These are phyloP conservation scores for Aspergillus fumigatiaffinis DNA, from an alignment of 2,329 filamentous ascomycete genomes.

Conservation along the genomic window DNA sequence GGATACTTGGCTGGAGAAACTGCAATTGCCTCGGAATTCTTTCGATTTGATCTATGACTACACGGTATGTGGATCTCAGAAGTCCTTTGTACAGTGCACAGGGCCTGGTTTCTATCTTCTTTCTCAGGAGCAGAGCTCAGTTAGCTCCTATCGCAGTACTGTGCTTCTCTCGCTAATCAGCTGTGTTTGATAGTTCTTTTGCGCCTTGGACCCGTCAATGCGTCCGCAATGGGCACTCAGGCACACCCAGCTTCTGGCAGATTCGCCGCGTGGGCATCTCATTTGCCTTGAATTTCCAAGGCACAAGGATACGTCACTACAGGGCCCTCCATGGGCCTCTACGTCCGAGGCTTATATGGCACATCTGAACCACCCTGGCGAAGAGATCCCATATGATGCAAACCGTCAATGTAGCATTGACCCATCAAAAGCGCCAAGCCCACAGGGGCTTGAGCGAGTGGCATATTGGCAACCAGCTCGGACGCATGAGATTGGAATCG, in stretches of 20 bases:
- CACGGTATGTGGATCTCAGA: slow-evolving; percentile 44
- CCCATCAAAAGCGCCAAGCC: slow-evolving; percentile 43
- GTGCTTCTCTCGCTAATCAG: background rate
- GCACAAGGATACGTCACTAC: slow-evolving; percentile 60
- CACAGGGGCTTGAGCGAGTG: slow-evolving; percentile 42
- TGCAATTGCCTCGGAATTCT: slow-evolving; percentile 28
- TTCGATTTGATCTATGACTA: slow-evolving; percentile 59
- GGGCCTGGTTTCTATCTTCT: background rate
- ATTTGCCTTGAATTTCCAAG: slow-evolving; percentile 75
- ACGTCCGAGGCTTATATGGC: slow-evolving; percentile 67
- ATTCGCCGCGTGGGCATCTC: slow-evolving; percentile 46
- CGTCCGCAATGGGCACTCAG: slow-evolving; percentile 57
- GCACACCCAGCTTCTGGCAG: slow-evolving; percentile 51
- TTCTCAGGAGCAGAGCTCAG: background rate
- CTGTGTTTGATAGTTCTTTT: slow-evolving; percentile 53
- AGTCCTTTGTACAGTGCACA: background rate
- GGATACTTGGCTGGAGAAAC: slow-evolving; percentile 38
- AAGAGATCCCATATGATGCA: slow-evolving; percentile 59
- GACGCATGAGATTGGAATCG: slow-evolving; percentile 54
- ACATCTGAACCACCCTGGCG: slow-evolving; percentile 66
- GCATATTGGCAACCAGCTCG: slow-evolving; percentile 54
- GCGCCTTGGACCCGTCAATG: slow-evolving; percentile 52
- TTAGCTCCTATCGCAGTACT: background rate
- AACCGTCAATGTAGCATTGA: slow-evolving; percentile 49
- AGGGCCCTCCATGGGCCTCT: slow-evolving; percentile 71